A percentile compares a stretch with the other conserved stretches of the same genome.
These are phyloP conservation scores for Neurospora sp. DNA, from an alignment of 495 filamentous ascomycete genomes.

Conservation along the genomic window DNA sequence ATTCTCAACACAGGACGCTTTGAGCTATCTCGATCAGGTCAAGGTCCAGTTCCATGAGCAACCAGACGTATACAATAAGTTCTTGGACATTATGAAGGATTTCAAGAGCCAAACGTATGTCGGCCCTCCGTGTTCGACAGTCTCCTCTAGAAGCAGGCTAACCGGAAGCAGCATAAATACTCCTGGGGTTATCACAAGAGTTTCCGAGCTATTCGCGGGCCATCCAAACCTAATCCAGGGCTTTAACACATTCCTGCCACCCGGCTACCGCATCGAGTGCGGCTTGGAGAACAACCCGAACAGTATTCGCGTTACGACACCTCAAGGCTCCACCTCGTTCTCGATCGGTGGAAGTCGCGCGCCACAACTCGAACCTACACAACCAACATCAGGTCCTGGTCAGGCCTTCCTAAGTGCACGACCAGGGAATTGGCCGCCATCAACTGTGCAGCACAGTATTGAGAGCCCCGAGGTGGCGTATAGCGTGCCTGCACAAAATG, in stretches of 20 bases:
- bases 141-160: constrained; percentile 1
- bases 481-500: constrained; percentile 38
- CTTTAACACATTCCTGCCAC: constrained; percentile 97
- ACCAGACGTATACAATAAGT: constrained; percentile 95
- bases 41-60: constrained; percentile 97
- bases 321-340: constrained; percentile 61
- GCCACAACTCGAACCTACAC: constrained; percentile 31
- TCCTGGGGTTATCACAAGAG: constrained; percentile 92
- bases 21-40: constrained; percentile 96
- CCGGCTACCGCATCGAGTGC: constrained; percentile 95
- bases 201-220: constrained; percentile 92
- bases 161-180: constrained; percentile 70
- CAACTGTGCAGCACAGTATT: constrained; percentile 43
- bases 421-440: constrained; percentile 35
- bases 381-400: constrained; percentile 15
- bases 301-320: constrained; percentile 92
- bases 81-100: constrained; percentile 99
- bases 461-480: constrained; percentile 45
- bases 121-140: neutral
- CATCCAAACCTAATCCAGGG: constrained; percentile 96
- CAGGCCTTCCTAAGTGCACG: constrained; percentile 33
- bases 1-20: constrained; percentile 57
- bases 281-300: constrained; percentile 85
- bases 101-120: constrained; percentile 96
- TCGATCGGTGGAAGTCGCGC: constrained; percentile 39